Percentiles rank a stretch among this genome's conserved stretches.
phyloP scores from a whole-genome alignment of 2,329 filamentous ascomycete genomes.

The Dichotomopilus funicola region DNA sequence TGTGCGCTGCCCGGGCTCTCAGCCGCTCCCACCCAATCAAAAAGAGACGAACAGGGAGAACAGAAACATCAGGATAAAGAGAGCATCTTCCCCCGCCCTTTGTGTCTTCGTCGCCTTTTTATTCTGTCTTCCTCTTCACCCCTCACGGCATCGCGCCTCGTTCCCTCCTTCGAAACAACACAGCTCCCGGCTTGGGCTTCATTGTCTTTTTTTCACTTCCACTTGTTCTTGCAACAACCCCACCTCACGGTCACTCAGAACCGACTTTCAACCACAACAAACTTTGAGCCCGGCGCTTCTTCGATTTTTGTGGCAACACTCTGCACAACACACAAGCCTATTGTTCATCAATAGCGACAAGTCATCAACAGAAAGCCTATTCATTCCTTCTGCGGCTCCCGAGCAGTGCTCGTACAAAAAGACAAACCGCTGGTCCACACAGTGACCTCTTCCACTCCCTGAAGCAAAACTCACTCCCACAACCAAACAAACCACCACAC shows the following conservation, averaged over 20 bases:
- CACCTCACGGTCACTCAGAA: slow-evolving; percentile 3
- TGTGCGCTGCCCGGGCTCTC: slow-evolving; percentile 1
- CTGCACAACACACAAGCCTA: slow-evolving; percentile 4
- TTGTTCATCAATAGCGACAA: slow-evolving; percentile 16
- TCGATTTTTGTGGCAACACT: slow-evolving; percentile 7
- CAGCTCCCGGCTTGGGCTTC: slow-evolving; percentile 13
- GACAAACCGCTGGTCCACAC: slow-evolving; percentile 6
- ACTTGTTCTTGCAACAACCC: slow-evolving; percentile 8
- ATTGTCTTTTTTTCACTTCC: slow-evolving; percentile 16
- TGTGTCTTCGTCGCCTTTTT: slow-evolving; percentile 6
- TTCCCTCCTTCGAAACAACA: slow-evolving; percentile 18
- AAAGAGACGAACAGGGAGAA: slow-evolving; percentile 12
- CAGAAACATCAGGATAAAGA: slow-evolving; percentile 24
- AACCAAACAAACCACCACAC: slow-evolving; percentile 2
- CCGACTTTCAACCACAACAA: slow-evolving; percentile 5
- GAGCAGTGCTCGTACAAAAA: slow-evolving; percentile 19
- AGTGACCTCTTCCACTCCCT: slow-evolving; percentile 14
- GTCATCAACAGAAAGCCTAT: slow-evolving; percentile 8
- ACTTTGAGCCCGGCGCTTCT: slow-evolving; percentile 16
- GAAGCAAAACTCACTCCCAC: not conserved
- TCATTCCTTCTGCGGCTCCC: slow-evolving; percentile 15
- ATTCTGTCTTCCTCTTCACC: slow-evolving; percentile 16
- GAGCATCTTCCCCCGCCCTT: slow-evolving; percentile 9
- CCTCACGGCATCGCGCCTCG: slow-evolving; percentile 20
- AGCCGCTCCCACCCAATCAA: slow-evolving; percentile 18